Conservation (phyloP, 805 yeast genomes). For the Spathaspora gorwiae region DNA sequence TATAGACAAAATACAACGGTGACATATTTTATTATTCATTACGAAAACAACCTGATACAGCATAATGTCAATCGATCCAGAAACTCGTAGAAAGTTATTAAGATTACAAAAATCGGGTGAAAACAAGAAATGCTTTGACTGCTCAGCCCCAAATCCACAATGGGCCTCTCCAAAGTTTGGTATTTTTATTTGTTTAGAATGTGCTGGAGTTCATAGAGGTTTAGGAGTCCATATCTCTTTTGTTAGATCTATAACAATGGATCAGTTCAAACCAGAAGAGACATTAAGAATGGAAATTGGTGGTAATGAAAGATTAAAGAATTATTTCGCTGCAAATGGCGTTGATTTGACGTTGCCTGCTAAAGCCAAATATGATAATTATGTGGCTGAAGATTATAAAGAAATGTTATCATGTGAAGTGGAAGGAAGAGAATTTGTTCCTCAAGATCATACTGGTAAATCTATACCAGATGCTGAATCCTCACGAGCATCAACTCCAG, state of each 20-base stretch:
- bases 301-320: conserved; percentile 75
- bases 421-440: conserved; percentile 66
- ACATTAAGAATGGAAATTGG: conserved; percentile 88
- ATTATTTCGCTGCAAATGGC: conserved; percentile 69
- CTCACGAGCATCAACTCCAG: conserved; percentile 6
- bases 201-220: conserved; percentile 96
- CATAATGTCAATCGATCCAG: conserved; percentile 82
- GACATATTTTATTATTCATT: background rate
- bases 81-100: conserved; percentile 71
- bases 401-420: conserved; percentile 69
- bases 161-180: conserved; percentile 99
- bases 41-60: background rate
- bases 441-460: conserved; percentile 56
- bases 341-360: conserved; percentile 61
- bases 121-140: conserved; percentile 82
- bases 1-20: too few species aligned
- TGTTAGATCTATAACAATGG: conserved; percentile 97
- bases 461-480: conserved; percentile 27
- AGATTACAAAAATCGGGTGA: conserved; percentile 77
- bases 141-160: conserved; percentile 94
- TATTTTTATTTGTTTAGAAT: conserved; percentile 92
- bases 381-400: conserved; percentile 92
- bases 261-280: conserved; percentile 94
- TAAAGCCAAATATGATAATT: conserved; percentile 75
- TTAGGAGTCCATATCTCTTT: conserved; percentile 95